Percentiles rank a stretch among this genome's conserved stretches.
phyloP scores from a whole-genome alignment of 129 eudicot species.

The Lonicera japonica region DNA sequence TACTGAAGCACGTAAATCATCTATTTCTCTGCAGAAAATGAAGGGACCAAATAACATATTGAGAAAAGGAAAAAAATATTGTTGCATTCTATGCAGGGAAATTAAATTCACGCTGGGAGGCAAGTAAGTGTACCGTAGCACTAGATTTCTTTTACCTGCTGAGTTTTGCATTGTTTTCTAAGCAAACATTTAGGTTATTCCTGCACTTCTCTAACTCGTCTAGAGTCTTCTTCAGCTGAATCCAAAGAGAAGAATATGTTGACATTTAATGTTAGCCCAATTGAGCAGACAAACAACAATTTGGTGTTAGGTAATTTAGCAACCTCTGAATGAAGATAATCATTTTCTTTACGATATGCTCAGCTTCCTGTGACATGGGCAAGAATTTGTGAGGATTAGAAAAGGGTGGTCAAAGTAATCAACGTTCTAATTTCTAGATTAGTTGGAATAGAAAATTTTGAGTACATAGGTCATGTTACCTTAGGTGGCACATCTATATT shows the following conservation, averaged over 20 bases:
- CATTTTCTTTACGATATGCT: slow-evolving; percentile 30
- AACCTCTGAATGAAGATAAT: slow-evolving; percentile 61
- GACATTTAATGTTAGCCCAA: neutral
- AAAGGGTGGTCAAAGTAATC: neutral
- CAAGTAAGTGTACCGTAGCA: neutral
- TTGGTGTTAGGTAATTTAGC: neutral
- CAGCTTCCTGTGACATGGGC: slow-evolving; percentile 41
- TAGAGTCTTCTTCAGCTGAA: slow-evolving; percentile 61
- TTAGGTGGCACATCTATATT: slow-evolving; percentile 22
- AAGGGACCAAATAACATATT: neutral
- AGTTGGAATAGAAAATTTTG: slow-evolving; percentile 4
- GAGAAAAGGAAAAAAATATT: neutral
- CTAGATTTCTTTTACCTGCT: slow-evolving; percentile 31
- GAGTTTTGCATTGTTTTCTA: slow-evolving; percentile 64
- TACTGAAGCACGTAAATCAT: slow-evolving; percentile 42
- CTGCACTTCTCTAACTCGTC: slow-evolving; percentile 62
- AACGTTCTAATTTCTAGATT: neutral
- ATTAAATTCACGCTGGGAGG: neutral
- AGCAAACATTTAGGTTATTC: slow-evolving; percentile 52
- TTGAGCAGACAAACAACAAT: slow-evolving; percentile 11
- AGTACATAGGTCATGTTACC: slow-evolving; percentile 11
- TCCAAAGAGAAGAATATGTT: slow-evolving; percentile 13
- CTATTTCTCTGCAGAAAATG: slow-evolving; percentile 51
- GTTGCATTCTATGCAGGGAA: neutral
- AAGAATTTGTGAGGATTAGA: slow-evolving; percentile 9